phyloP scores from a whole-genome alignment of 2,329 filamentous ascomycete species.

The Botrytis hyacinthi region DNA sequence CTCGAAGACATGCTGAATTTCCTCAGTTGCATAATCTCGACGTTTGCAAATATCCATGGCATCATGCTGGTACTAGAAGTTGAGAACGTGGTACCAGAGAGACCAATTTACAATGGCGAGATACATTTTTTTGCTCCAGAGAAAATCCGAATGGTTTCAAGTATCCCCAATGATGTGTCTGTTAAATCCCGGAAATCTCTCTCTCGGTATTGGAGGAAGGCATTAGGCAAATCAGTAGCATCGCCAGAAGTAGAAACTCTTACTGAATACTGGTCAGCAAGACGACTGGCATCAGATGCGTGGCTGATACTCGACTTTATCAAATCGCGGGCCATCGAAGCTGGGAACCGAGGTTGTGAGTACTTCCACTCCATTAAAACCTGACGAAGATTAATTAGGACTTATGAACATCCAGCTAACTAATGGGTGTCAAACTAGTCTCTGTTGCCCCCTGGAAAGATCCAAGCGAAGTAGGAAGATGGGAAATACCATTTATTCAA shows the following conservation, averaged over 20 bases:
- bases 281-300: not conserved
- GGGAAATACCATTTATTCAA: not conserved
- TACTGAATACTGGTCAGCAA: not conserved
- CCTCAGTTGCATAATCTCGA: not conserved
- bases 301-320: not conserved
- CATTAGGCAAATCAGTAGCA: not conserved
- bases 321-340: not conserved
- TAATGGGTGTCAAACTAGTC: not conserved
- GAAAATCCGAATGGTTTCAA: not conserved
- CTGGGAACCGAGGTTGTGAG: not conserved
- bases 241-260: not conserved
- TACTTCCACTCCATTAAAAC: not conserved
- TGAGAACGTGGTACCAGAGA: not conserved
- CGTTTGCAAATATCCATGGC: not conserved
- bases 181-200: not conserved
- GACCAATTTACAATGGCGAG: constrained; percentile 1
- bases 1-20: not conserved
- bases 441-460: not conserved
- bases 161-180: not conserved
- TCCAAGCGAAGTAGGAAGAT: not conserved
- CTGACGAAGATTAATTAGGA: too few species aligned
- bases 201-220: not conserved
- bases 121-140: not conserved
- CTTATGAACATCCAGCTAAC: not conserved
- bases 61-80: not conserved